Evolutionary conservation across 768 basidiomycete genomes (phyloP).

Genomic region (Lactarius quietus): DNA sequence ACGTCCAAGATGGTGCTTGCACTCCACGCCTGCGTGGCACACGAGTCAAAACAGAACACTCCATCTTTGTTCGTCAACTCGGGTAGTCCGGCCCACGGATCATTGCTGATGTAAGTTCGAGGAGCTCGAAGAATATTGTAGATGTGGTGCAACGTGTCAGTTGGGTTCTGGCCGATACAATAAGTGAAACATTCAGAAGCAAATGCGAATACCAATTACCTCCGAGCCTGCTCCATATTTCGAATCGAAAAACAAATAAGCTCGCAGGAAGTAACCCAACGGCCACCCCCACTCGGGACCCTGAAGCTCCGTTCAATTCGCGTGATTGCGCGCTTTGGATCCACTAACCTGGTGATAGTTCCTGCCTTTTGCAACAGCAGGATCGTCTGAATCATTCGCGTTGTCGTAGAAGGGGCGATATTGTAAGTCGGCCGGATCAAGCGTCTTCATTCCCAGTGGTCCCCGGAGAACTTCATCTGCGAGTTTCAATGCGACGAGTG

Average conservation of each 20-base stretch:
- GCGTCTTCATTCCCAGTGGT: slow-evolving; percentile 94
- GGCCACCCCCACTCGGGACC: slow-evolving; percentile 97
- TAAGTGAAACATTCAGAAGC: slow-evolving; percentile 17
- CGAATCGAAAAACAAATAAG: slow-evolving; percentile 86
- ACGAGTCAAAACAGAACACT: slow-evolving; percentile 79
- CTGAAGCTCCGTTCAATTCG: slow-evolving; percentile 38
- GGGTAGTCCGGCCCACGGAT: slow-evolving; percentile 91
- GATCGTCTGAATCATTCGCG: slow-evolving; percentile 84
- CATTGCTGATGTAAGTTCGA: slow-evolving; percentile 68
- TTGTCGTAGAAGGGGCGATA: slow-evolving; percentile 95
- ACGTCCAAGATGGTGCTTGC: slow-evolving; percentile 90
- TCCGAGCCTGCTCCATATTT: slow-evolving; percentile 61
- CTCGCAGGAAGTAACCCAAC: slow-evolving; percentile 90
- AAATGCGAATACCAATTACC: slow-evolving; percentile 36
- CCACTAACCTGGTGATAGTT: slow-evolving; percentile 84
- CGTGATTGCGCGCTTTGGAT: background rate
- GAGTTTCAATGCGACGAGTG: slow-evolving; percentile 72
- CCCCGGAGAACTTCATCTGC: slow-evolving; percentile 78
- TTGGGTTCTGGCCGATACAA: slow-evolving; percentile 48
- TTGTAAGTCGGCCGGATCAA: slow-evolving; percentile 83
- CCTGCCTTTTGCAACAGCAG: slow-evolving; percentile 82
- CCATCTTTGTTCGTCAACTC: slow-evolving; percentile 90
- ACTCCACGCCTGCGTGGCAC: slow-evolving; percentile 95
- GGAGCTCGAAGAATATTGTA: slow-evolving; percentile 67
- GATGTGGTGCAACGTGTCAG: slow-evolving; percentile 74